A percentile compares a stretch with the other conserved stretches of the same genome.
phyloP scores from a whole-genome alignment of 257 asterid species.

The Capsicum rhomboideum region DNA sequence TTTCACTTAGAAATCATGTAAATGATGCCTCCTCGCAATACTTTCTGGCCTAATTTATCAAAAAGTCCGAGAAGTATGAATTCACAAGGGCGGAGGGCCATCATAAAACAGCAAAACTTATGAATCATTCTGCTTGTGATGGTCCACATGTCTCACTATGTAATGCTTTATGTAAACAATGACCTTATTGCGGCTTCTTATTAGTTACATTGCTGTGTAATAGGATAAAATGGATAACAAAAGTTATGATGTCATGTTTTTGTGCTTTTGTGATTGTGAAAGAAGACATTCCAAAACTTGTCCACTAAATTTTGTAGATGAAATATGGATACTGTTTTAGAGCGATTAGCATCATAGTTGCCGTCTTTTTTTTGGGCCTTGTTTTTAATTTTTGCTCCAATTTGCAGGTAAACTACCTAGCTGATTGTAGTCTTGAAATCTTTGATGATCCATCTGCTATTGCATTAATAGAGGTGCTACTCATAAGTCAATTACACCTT shows the following conservation, averaged over 20 bases:
- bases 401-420: constrained; percentile 76
- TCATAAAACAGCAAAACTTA: neutral
- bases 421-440: constrained; percentile 86
- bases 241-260: neutral
- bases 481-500: neutral
- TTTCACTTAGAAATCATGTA: neutral
- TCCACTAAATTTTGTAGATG: neutral
- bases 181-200: neutral
- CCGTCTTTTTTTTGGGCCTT: neutral
- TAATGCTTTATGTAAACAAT: neutral
- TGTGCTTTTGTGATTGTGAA: neutral
- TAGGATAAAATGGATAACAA: neutral
- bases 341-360: neutral
- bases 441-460: constrained; percentile 84
- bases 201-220: neutral
- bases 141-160: neutral
- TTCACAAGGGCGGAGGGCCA: neutral
- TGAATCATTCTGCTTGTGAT: neutral
- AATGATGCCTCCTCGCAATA: neutral
- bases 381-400: neutral
- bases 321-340: neutral
- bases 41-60: neutral
- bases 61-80: neutral
- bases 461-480: constrained; percentile 73
- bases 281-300: neutral